A percentile compares a stretch with the other conserved stretches of the same genome.
Conservation (phyloP, 1,284 basidiomycete species). For the Cutaneotrichosporon sp. region DNA sequence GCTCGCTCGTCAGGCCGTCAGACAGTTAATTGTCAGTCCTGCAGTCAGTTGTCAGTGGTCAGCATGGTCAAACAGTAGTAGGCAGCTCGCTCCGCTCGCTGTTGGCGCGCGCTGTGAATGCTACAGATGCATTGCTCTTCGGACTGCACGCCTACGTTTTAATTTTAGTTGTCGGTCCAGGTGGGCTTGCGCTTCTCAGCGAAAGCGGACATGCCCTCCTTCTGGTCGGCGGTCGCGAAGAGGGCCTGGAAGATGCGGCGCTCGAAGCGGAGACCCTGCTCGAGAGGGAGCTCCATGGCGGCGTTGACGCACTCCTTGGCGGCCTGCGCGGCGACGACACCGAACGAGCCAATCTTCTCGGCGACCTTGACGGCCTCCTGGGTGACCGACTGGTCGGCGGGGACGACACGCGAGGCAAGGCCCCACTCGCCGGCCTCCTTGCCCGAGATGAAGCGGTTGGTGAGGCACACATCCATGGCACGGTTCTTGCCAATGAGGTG, state of each 20-base stretch:
- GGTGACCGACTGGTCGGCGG: slow-evolving; percentile 72
- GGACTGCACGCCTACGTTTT: background rate
- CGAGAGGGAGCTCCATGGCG: slow-evolving; percentile 74
- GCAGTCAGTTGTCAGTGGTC: too few relatives aligned
- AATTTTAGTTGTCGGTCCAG: slow-evolving; percentile 52
- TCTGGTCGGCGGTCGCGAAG: slow-evolving; percentile 95
- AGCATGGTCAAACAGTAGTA: too few relatives aligned
- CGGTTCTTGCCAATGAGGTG: slow-evolving; percentile 85
- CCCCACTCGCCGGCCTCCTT: slow-evolving; percentile 81
- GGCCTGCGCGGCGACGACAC: slow-evolving; percentile 77
- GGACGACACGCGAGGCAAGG: slow-evolving; percentile 74
- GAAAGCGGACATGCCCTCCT: slow-evolving; percentile 86
- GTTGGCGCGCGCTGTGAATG: background rate
- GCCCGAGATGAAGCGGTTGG: slow-evolving; percentile 74
- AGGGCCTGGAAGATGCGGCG: slow-evolving; percentile 84
- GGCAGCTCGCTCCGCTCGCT: too few relatives aligned
- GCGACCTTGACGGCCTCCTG: slow-evolving; percentile 84
- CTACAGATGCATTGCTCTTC: slow-evolving; percentile 7
- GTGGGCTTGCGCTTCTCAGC: slow-evolving; percentile 67
- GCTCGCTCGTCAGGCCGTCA: too few relatives aligned
- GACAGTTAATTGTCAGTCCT: too few relatives aligned
- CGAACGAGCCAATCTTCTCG: slow-evolving; percentile 73
- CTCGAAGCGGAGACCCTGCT: slow-evolving; percentile 82
- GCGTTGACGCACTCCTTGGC: slow-evolving; percentile 95
- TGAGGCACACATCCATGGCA: slow-evolving; percentile 92